phyloP scores from a whole-genome alignment of 495 filamentous ascomycete genomes.

The Pyrenopolyporus hunteri region DNA sequence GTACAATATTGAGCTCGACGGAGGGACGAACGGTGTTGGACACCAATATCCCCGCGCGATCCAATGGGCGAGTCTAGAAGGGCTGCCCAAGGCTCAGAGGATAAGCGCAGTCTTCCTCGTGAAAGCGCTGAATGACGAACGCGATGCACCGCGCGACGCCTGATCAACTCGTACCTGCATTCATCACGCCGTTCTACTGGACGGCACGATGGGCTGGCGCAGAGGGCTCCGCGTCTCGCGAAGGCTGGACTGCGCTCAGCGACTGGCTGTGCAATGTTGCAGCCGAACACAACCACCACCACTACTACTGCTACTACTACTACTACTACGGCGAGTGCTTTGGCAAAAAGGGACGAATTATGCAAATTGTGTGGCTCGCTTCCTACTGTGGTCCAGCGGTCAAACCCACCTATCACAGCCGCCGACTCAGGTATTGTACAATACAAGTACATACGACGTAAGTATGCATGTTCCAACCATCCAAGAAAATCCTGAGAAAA shows the following conservation, averaged over 20 bases:
- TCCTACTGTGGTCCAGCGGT: constrained; percentile 40
- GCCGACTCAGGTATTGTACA: constrained; percentile 28
- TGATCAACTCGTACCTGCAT: constrained; percentile 36
- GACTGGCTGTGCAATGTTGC: constrained; percentile 46
- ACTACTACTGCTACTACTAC: background rate
- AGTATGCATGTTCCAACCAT: constrained; percentile 40
- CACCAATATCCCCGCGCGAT: constrained; percentile 15
- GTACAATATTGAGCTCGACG: no score
- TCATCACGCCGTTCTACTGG: constrained; percentile 36
- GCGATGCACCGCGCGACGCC: constrained; percentile 36
- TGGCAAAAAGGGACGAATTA: constrained; percentile 39
- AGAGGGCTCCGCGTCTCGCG: constrained; percentile 38
- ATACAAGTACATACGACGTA: constrained; percentile 33
- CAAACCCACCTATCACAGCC: constrained; percentile 43
- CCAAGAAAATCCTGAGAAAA: constrained; percentile 27
- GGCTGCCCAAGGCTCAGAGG: constrained; percentile 9
- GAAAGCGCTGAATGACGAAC: constrained; percentile 37
- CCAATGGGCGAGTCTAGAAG: constrained; percentile 22
- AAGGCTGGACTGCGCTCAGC: constrained; percentile 40
- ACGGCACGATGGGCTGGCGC: constrained; percentile 27
- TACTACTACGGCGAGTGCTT: constrained; percentile 19
- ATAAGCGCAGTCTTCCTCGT: constrained; percentile 34
- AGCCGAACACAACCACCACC: constrained; percentile 38
- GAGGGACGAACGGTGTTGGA: no score
- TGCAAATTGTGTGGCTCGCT: constrained; percentile 46